Percentiles rank a stretch among this genome's conserved stretches.
phyloP scores from a whole-genome alignment of 2,329 filamentous ascomycete genomes.

The Corniculantispora saksenae region DNA sequence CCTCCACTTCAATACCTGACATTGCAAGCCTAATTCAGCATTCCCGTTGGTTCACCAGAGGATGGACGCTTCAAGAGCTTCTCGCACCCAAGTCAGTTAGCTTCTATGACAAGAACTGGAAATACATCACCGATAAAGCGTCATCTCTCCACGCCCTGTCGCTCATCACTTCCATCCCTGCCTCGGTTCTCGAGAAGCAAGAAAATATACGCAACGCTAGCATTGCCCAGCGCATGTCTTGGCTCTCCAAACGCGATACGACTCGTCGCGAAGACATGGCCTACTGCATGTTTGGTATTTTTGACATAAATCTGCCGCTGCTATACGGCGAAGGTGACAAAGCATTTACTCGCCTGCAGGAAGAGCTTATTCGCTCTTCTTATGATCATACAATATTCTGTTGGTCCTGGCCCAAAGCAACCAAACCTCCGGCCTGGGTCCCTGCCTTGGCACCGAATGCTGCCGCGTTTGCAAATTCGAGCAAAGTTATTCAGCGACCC shows the following conservation, averaged over 20 bases:
- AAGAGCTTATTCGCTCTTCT: constrained; percentile 19
- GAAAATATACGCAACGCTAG: not conserved
- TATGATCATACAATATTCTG: constrained; percentile 7
- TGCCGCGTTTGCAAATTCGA: not conserved
- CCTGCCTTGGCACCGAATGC: not conserved
- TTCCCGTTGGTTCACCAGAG: constrained; percentile 26
- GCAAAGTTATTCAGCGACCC: not conserved
- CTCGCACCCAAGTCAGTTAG: constrained; percentile 26
- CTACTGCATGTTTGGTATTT: constrained; percentile 30
- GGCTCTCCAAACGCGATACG: constrained; percentile 23
- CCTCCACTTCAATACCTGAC: too few relatives aligned
- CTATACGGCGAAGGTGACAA: constrained; percentile 29
- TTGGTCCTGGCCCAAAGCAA: not conserved
- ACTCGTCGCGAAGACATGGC: constrained; percentile 28
- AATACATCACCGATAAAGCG: constrained; percentile 23
- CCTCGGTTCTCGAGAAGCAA: constrained; percentile 10
- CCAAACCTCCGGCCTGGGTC: not conserved
- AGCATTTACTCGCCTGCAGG: constrained; percentile 24
- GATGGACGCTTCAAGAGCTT: constrained; percentile 26
- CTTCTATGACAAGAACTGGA: constrained; percentile 29
- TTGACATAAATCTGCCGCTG: constrained; percentile 31
- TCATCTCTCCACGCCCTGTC: constrained; percentile 20
- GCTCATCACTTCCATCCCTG: constrained; percentile 22
- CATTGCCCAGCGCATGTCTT: constrained; percentile 21
- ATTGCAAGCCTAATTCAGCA: too few relatives aligned